Base-by-base conservation (phyloP, 116 monocot genomes). In the Zostera marina region DNA sequence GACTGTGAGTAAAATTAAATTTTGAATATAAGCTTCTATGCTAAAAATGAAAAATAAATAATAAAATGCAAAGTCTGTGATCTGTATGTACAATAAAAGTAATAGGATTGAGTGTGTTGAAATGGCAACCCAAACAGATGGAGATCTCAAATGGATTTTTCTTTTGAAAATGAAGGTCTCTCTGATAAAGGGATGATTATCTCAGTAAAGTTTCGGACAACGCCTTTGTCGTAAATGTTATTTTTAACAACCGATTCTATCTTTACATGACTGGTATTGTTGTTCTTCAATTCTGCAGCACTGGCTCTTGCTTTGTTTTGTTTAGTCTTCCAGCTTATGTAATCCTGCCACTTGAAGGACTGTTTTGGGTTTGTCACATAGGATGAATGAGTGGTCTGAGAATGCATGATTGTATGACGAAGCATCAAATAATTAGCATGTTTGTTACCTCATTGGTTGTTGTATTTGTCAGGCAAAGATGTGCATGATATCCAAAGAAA, bases 321-420 rank as follows among this genome's bases (percentile, higher is more conserved):
- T 53, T 82, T 96, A 63, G 38, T 77, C 72, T 70, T 96, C 85
- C 89, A 89, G 66, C 58, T 79, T 48, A 82, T 67, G 60, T 96
- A 96, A 52, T 96, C 89, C 76, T 96, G 78, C 94, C 94, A 96
- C 69, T 96, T 96, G 39, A 82, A 89, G 23, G 89, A 78, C 96
- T 96, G 65, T 59, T 66, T 26, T 32, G 2, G 2, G 32, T 32
- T 32, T 17, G 44, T 25, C 45, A 61, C 26, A 61, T 26, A 9
- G 23, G 15, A 38, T n/a, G 15, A 32, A 32, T 32, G 32, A 32
- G 1, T 32, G 32, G 4, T 32, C 32, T 32, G 32, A 32, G 32
- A 32, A 32, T 32, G 32, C 32, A 32, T 2, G 32, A 32, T 32
- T 32, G 5, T 32, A 32, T 32, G 32, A 32, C 32, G 5, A 32